Conservation (phyloP, 768 basidiomycete genomes). For the Xerocomellus dryophilus region DNA sequence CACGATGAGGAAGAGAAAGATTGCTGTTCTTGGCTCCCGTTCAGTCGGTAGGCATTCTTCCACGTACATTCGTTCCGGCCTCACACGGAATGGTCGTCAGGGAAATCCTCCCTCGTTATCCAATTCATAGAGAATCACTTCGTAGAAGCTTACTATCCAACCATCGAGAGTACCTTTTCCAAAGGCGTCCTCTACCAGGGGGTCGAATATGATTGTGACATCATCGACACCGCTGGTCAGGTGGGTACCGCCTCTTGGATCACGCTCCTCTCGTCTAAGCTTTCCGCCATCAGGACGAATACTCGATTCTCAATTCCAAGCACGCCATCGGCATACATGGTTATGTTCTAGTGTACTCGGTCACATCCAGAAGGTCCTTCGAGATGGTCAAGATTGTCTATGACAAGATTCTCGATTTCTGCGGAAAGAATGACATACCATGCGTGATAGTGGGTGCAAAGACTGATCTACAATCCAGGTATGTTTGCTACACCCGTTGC, state of each 20-base stretch:
- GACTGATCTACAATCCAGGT: slow-evolving; percentile 77
- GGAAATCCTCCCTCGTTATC: slow-evolving; percentile 90
- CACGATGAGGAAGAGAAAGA: slow-evolving; percentile 77
- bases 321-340: slow-evolving; percentile 97
- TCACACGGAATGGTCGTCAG: slow-evolving; percentile 43
- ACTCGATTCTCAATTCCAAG: slow-evolving; percentile 87
- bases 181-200: slow-evolving; percentile 88
- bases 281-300: slow-evolving; percentile 65
- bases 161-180: slow-evolving; percentile 84
- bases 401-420: slow-evolving; percentile 90
- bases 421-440: slow-evolving; percentile 79
- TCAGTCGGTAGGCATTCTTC: slow-evolving; percentile 67
- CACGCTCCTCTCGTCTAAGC: slow-evolving; percentile 4
- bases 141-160: slow-evolving; percentile 91
- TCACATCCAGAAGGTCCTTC: slow-evolving; percentile 85
- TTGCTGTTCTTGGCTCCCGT: slow-evolving; percentile 82
- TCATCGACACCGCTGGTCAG: slow-evolving; percentile 98
- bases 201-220: slow-evolving; percentile 91
- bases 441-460: slow-evolving; percentile 96
- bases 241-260: slow-evolving; percentile 40
- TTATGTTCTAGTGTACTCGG: slow-evolving; percentile 94
- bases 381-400: slow-evolving; percentile 93
- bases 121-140: slow-evolving; percentile 94
- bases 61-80: slow-evolving; percentile 6
- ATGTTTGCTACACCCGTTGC: slow-evolving; percentile 27